phyloP scores from a whole-genome alignment of 73 alveolate genomes.

The Paramecium pentaurelia region DNA sequence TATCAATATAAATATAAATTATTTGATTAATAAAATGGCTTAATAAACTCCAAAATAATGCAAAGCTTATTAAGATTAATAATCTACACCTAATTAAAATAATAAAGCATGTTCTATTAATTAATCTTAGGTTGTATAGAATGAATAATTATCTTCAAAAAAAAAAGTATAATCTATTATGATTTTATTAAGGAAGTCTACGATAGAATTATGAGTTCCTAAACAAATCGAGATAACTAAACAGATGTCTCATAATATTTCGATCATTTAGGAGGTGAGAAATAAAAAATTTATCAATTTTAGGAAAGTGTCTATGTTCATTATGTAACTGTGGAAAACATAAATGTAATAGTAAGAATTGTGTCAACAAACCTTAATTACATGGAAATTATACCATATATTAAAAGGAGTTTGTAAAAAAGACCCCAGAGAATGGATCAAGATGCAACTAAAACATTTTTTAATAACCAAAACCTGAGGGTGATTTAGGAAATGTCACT shows the following conservation, averaged over 20 bases:
- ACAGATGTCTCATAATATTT: neutral
- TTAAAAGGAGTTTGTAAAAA: slow-evolving; percentile 14
- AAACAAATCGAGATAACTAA: neutral
- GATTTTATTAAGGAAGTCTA: neutral
- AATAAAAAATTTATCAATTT: neutral
- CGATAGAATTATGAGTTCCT: neutral
- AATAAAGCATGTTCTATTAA: neutral
- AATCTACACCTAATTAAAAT: neutral
- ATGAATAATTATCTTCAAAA: neutral
- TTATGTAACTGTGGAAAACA: slow-evolving; percentile 52
- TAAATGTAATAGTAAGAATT: slow-evolving; percentile 21
- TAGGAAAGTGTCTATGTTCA: slow-evolving; percentile 36
- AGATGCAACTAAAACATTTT: slow-evolving; percentile 12
- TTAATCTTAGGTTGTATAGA: neutral
- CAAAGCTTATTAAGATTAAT: neutral
- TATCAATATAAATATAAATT: neutral
- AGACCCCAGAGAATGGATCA: neutral
- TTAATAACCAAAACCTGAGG: neutral
- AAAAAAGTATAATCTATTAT: neutral
- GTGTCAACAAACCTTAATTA: neutral
- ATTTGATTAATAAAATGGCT: neutral
- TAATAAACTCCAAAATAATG: neutral
- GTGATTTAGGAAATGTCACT: neutral
- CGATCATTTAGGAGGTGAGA: slow-evolving; percentile 33
- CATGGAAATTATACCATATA: slow-evolving; percentile 10